Conservation (phyloP, 441 rosid species). For the Bruguiera hainesii region DNA sequence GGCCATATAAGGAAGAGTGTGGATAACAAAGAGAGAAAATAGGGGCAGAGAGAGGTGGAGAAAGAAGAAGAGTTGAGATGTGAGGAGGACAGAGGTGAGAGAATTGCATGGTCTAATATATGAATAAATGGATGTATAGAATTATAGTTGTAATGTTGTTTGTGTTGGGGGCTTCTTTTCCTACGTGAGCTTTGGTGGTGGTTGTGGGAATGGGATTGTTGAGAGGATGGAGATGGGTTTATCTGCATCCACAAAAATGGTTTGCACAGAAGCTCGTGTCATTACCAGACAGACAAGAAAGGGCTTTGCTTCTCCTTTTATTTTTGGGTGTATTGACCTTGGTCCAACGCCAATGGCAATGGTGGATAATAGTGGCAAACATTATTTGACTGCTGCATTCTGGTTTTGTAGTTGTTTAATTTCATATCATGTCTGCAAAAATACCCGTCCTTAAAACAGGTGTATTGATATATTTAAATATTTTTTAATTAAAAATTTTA, state of each 20-base stretch:
- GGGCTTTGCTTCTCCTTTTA: no score
- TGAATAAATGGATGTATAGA: not conserved
- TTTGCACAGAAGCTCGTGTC: no score
- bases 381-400: no score
- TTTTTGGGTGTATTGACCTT: no score
- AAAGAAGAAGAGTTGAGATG: conserved; percentile 17
- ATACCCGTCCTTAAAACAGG: no score
- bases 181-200: no score
- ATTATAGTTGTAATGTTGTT: not conserved
- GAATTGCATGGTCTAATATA: conserved; percentile 19
- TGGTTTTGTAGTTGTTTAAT: no score
- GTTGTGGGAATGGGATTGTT: not conserved
- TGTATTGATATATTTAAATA: no score
- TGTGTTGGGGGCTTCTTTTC: not conserved
- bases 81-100: conserved; percentile 23
- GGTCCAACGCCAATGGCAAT: no score
- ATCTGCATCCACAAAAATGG: conserved; percentile 27
- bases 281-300: not conserved
- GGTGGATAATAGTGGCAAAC: no score
- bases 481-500: no score
- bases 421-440: no score
- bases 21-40: conserved; percentile 36
- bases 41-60: conserved; percentile 36
- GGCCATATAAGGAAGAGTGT: conserved; percentile 34
- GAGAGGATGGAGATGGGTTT: conserved; percentile 20